Percentiles rank a stretch among this genome's conserved stretches.
Conservation (phyloP, 345 rosid genomes). For the Boechera divaricarpa region DNA sequence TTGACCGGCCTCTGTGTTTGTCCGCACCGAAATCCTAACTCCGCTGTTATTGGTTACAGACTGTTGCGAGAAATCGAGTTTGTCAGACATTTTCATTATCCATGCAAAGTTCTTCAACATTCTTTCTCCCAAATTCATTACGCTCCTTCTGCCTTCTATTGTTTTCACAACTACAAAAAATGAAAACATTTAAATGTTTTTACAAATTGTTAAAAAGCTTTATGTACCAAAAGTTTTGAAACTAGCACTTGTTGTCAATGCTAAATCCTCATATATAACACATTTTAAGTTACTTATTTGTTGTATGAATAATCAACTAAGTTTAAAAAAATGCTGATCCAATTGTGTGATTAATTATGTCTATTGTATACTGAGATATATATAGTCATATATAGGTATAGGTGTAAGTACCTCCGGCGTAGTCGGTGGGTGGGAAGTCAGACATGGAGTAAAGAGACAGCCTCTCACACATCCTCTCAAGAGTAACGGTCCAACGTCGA, state of each 20-base stretch:
- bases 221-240: background rate
- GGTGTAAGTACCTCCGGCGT: constrained; percentile 51
- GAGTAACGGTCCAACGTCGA: constrained; percentile 62
- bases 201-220: background rate
- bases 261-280: background rate
- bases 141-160: constrained; percentile 53
- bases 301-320: background rate
- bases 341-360: background rate
- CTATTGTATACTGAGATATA: background rate
- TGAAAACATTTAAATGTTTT: background rate
- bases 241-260: background rate
- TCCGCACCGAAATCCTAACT: constrained; percentile 57
- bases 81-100: constrained; percentile 54
- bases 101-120: constrained; percentile 69
- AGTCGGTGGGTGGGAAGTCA: constrained; percentile 26
- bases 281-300: background rate
- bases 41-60: constrained; percentile 53
- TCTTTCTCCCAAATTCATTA: constrained; percentile 61
- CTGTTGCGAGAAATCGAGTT: constrained; percentile 53
- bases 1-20: constrained; percentile 53
- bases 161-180: constrained; percentile 41
- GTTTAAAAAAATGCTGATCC: background rate
- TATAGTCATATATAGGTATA: background rate
- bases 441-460: constrained; percentile 36
- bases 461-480: constrained; percentile 72